A percentile compares a stretch with the other conserved stretches of the same genome.
phyloP scores from a whole-genome alignment of 1,284 basidiomycete genomes.

The Lentinus polychrous region DNA sequence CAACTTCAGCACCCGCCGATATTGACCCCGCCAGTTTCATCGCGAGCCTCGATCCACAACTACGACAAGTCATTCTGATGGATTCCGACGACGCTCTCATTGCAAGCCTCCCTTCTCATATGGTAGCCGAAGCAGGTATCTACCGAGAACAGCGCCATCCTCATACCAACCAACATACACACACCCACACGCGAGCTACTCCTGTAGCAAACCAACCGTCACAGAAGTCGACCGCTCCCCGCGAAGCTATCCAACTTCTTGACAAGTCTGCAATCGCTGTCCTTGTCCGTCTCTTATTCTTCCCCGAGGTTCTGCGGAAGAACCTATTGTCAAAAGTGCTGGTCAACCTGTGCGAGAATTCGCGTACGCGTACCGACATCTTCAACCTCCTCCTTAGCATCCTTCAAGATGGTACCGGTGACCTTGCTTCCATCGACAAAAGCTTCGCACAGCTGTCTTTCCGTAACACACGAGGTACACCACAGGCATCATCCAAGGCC shows the following conservation, averaged over 20 bases:
- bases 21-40: slow-evolving; percentile 86
- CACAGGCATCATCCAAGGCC: slow-evolving; percentile 54
- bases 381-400: slow-evolving; percentile 91
- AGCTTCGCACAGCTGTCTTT: slow-evolving; percentile 92
- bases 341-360: slow-evolving; percentile 93
- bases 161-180: slow-evolving; percentile 21
- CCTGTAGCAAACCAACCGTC: slow-evolving; percentile 28
- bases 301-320: slow-evolving; percentile 88
- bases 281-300: slow-evolving; percentile 91
- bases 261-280: slow-evolving; percentile 89
- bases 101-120: slow-evolving; percentile 72
- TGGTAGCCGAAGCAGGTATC: slow-evolving; percentile 74
- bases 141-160: slow-evolving; percentile 43
- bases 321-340: slow-evolving; percentile 86
- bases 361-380: slow-evolving; percentile 85
- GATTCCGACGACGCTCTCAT: slow-evolving; percentile 84
- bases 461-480: slow-evolving; percentile 52
- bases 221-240: slow-evolving; percentile 48
- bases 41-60: slow-evolving; percentile 77
- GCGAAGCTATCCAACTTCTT: slow-evolving; percentile 91
- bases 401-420: slow-evolving; percentile 91
- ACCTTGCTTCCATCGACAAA: slow-evolving; percentile 87
- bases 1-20: slow-evolving; percentile 41
- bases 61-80: slow-evolving; percentile 82
- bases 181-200: slow-evolving; percentile 19